These are phyloP conservation scores for Fusarium scirpi DNA, from an alignment of 2,329 filamentous ascomycete species.

Conservation along the genomic window DNA sequence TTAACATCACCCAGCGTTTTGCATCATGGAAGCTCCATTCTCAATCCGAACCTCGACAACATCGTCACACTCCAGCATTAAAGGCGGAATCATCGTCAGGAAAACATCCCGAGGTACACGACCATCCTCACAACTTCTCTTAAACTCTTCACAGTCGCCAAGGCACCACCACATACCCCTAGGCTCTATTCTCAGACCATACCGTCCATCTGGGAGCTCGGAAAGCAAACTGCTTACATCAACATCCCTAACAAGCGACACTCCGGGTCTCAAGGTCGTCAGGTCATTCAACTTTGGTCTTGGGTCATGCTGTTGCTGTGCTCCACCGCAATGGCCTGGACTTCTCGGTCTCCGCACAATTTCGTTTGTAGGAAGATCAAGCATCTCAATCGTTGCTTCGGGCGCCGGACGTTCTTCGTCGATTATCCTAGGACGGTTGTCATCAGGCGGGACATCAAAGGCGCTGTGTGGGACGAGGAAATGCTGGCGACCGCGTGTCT, in stretches of 20 bases:
- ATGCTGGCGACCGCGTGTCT: not conserved
- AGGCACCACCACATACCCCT: not conserved
- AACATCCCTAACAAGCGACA: not conserved
- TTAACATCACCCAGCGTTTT: not conserved
- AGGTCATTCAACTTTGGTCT: not conserved
- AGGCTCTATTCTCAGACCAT: not conserved
- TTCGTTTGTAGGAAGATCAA: not conserved
- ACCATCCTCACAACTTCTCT: not conserved
- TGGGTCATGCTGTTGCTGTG: not conserved
- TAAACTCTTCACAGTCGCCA: not conserved
- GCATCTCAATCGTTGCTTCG: not conserved
- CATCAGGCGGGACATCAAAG: not conserved
- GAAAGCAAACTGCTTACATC: not conserved
- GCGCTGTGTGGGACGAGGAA: not conserved
- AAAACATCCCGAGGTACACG: not conserved
- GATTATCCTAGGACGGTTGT: not conserved
- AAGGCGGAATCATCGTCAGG: not conserved
- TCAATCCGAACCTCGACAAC: not conserved
- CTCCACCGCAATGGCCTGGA: not conserved
- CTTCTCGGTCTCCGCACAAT: not conserved
- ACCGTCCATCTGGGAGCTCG: not conserved
- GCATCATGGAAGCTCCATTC: not conserved
- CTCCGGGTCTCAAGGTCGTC: not conserved
- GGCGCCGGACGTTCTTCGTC: not conserved
- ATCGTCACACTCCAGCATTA: not conserved